Evolutionary conservation across 2,329 filamentous ascomycete genomes (phyloP).

Genomic region (Ophiostoma ulmi): DNA sequence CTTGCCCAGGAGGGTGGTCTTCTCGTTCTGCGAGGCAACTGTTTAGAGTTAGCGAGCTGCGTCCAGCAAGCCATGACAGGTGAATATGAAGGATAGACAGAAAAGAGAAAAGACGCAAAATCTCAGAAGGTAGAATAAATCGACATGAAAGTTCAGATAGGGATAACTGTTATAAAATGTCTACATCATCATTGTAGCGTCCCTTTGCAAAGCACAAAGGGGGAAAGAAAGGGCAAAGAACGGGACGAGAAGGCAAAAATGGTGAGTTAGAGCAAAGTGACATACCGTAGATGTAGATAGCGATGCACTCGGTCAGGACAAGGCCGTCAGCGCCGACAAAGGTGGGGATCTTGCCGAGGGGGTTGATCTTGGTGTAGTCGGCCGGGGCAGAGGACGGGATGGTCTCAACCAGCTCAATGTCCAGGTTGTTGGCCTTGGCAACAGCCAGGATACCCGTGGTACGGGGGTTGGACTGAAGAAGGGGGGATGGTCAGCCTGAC

Average conservation of each 20-base stretch:
- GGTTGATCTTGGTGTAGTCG: conserved; percentile 82
- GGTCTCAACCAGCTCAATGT: conserved; percentile 77
- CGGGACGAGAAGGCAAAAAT: conserved; percentile 1
- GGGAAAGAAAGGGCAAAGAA: not conserved
- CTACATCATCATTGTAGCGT: conserved; percentile 62
- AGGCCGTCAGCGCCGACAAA: conserved; percentile 92
- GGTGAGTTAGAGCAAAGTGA: conserved; percentile 34
- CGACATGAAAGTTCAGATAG: conserved; percentile 93
- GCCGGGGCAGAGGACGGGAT: conserved; percentile 59
- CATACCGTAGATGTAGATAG: conserved; percentile 97
- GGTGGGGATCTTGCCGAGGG: conserved; percentile 84
- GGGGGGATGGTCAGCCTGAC: conserved; percentile 25
- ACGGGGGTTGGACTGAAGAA: conserved; percentile 76
- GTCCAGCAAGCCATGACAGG: conserved; percentile 25
- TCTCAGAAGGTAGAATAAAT: conserved; percentile 81
- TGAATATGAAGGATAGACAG: conserved; percentile 33
- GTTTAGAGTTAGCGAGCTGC: conserved; percentile 29
- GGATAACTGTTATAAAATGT: conserved; percentile 89
- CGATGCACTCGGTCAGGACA: conserved; percentile 80
- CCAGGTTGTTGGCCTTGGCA: conserved; percentile 95
- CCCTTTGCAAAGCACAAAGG: conserved; percentile 14
- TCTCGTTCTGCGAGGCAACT: conserved; percentile 99
- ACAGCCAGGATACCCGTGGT: conserved; percentile 83
- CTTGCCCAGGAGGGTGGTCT: conserved; percentile 98
- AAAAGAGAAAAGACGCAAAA: conserved; percentile 34